These are phyloP conservation scores for Paulownia fortunei DNA, from an alignment of 257 asterid genomes.

Conservation along the genomic window DNA sequence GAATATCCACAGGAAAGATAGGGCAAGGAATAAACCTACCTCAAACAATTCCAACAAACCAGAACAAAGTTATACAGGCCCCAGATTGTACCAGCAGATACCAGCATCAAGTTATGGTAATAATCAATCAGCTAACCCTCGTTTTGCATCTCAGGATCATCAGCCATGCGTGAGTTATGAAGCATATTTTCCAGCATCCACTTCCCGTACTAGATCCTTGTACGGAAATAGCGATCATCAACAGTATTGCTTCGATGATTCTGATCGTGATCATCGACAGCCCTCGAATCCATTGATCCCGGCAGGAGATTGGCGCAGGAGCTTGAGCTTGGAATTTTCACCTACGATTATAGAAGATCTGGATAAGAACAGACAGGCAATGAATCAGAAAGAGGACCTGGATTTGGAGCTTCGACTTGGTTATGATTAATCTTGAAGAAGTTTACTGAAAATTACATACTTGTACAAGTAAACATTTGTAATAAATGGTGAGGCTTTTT, in stretches of 20 bases:
- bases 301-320: constrained; percentile 49
- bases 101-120: neutral
- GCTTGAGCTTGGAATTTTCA: constrained; percentile 46
- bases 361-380: constrained; percentile 30
- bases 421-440: constrained; percentile 31
- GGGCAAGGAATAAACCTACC: constrained; percentile 46
- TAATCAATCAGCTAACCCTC: neutral
- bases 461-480: constrained; percentile 11
- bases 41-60: constrained; percentile 25
- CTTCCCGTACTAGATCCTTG: constrained; percentile 23
- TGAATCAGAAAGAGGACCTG: constrained; percentile 53
- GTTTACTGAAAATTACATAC: neutral
- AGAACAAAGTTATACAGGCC: constrained; percentile 17
- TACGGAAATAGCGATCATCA: neutral
- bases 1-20: constrained; percentile 81
- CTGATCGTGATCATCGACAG: constrained; percentile 1
- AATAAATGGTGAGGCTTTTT: constrained; percentile 13
- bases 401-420: constrained; percentile 94
- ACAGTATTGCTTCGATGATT: neutral
- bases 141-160: constrained; percentile 1
- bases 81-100: constrained; percentile 28
- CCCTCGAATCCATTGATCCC: constrained; percentile 17
- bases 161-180: constrained; percentile 21
- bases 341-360: constrained; percentile 25
- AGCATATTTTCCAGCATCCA: constrained; percentile 34